Base-by-base conservation (phyloP, 345 rosid genomes). In the Bruguiera parviflora region DNA sequence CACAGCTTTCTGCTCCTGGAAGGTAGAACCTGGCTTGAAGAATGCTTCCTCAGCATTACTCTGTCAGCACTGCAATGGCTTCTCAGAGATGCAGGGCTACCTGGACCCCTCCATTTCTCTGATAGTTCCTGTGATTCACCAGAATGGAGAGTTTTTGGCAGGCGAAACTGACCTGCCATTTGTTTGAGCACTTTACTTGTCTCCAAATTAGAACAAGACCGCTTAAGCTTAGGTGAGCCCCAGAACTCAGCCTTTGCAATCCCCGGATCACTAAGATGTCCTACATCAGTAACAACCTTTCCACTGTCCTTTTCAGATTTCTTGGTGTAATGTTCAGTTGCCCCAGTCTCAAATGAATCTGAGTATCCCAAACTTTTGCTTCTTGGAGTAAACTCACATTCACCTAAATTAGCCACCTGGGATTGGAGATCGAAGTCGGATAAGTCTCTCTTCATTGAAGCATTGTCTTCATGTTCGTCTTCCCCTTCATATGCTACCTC, bases 201-300 rank as follows among this genome's bases (percentile, higher is more conserved):
- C 78, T 86, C 96, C 57, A 91, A 79, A 78, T 81, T 82, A 19
- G 97, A 94, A 79, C 99, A 94, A 1, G 99, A 91, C 43, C 96
- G 81, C 81, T 84, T 82, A 27, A 88, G 96, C 83, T 73, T 77
- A 10, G 97, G 96, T 6, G 96, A 87, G 75, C 80, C 81, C 89
- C 88, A 85, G 63, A 87, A 74, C 59, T 75, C 79, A 10, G 81
- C 78, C 77, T 71, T 91, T 39, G 84, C 78, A 58, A 77, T 76
- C 55, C 96, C 97, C 0, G 97, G 99, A 80, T 95, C 99, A 70
- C 99, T 95, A 33, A 85, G 78, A 79, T 95, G 92, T 8, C 97
- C 96, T 20, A 63, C 20, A 35, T 79, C 81, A 61, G 59, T 9
- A 27, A 22, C 59, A 24, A 59, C 77, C 58, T 73, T 73, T 65